Evolutionary conservation across 345 rosid genomes (phyloP), one percentile per base, ranked within the genome.

Genomic region (Anastatica hierochuntica): DNA sequence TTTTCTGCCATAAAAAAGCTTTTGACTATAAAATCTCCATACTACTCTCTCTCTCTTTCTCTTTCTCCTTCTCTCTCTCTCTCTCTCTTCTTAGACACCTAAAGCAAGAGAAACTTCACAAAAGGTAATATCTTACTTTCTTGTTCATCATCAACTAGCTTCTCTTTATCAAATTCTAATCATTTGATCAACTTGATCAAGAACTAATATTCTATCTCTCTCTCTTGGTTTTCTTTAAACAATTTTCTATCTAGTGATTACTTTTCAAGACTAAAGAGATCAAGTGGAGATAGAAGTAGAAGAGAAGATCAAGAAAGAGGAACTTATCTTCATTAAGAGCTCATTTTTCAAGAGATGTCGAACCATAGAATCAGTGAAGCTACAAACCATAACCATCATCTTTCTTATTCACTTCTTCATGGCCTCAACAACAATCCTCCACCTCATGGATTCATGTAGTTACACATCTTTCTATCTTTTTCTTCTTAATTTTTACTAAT

Each of bases 361-460:
- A 84, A 76, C 44, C 90, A 83, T 60, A 69, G 84, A 56, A 39
- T 49, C 56, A 95, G 85, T 44, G 90, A 78, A 73, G 83, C 80
- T 15, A 80, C 81, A 34, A 46, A 40, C 17, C 94, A 87, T 46
- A 73, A 82, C n/a, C n/a, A n/a, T 55, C 87, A 83, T 73, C 70
- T 74, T 24, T 74, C 98, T 41, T 92, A 81, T 50, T 76, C 84
- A 12, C 72, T 77, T 61, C 73, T 76, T 52, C 88, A 82, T 75
- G 90, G 95, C 33, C 72, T 86, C 69, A 77, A 62, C 76, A 67
- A 60, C 69, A 49, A 65, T 58, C 64, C 38, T 53, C 71, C 56
- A 36, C 78, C 90, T 50, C 56, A 74, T 56, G 74, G 74, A 57
- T 83, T 79, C 88, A 77, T 87, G 98, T 90, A 78, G 53, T 14